A percentile compares a stretch with the other conserved stretches of the same genome.
Conservation (phyloP, 2,329 filamentous ascomycete genomes). For the Calonectria leucothoes region DNA sequence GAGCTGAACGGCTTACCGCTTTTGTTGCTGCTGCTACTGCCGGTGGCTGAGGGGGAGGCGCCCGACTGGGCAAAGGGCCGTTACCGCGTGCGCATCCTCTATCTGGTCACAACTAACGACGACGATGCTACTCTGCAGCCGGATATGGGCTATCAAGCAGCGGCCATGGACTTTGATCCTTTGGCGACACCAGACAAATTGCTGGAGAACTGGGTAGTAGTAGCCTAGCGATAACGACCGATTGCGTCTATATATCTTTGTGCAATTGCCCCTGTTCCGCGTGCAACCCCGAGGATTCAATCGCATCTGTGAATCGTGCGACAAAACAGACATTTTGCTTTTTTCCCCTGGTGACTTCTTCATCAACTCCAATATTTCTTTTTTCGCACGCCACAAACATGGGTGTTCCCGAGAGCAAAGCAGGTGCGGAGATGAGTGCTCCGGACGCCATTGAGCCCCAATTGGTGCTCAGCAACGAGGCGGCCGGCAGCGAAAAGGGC, state of each 20-base stretch:
- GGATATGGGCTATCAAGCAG: slow-evolving; percentile 14
- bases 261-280: neutral
- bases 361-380: neutral
- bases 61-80: neutral
- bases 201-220: neutral
- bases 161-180: neutral
- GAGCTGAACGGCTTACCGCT: neutral
- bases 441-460: slow-evolving; percentile 16
- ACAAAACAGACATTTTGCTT: too few relatives aligned
- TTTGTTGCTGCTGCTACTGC: neutral
- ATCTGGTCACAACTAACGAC: neutral
- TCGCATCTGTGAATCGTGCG: neutral
- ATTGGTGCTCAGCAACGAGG: slow-evolving; percentile 9
- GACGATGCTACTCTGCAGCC: slow-evolving; percentile 11
- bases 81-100: neutral
- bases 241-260: slow-evolving; percentile 19
- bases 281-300: slow-evolving; percentile 7
- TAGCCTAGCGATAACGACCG: slow-evolving; percentile 13
- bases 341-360: neutral
- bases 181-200: neutral
- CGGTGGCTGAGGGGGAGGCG: neutral
- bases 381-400: neutral
- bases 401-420: slow-evolving; percentile 4
- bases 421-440: neutral
- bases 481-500: slow-evolving; percentile 18